These are phyloP conservation scores for Aureobasidium lini DNA, from an alignment of 2,329 filamentous ascomycete genomes.

Conservation along the genomic window DNA sequence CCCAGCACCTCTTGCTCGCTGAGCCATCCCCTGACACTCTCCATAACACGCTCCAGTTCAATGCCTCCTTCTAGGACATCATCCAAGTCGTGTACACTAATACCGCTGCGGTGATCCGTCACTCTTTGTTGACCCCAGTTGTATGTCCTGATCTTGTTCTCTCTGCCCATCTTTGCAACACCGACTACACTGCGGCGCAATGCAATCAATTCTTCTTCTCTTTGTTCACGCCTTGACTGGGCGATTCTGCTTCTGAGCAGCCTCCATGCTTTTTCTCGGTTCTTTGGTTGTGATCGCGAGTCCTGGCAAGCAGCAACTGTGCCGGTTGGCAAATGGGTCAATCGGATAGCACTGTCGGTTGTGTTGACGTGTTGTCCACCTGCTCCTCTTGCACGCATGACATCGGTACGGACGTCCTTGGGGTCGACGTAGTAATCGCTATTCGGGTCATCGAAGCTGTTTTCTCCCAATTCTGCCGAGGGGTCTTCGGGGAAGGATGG, in stretches of 20 bases:
- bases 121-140: conserved; percentile 74
- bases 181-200: conserved; percentile 73
- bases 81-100: conserved; percentile 72
- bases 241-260: conserved; percentile 76
- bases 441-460: conserved; percentile 67
- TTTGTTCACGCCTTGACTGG: conserved; percentile 67
- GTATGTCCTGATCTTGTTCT: conserved; percentile 91
- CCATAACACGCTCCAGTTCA: conserved; percentile 66
- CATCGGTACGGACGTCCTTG: conserved; percentile 73
- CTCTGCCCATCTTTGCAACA: conserved; percentile 72
- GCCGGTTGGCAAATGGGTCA: conserved; percentile 84
- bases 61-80: conserved; percentile 71
- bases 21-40: conserved; percentile 70
- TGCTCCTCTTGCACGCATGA: conserved; percentile 85
- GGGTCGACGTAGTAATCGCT: conserved; percentile 89
- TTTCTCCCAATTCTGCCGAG: conserved; percentile 45
- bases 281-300: conserved; percentile 79
- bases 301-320: conserved; percentile 90
- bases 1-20: conserved; percentile 65
- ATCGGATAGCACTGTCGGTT: conserved; percentile 87
- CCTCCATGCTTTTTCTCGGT: conserved; percentile 81
- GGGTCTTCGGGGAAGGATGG: conserved; percentile 64
- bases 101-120: conserved; percentile 77
- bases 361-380: conserved; percentile 98
- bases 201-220: conserved; percentile 70